These are phyloP conservation scores for Chalaropsis ovoidea DNA, from an alignment of 2,329 filamentous ascomycete species.

Conservation along the genomic window DNA sequence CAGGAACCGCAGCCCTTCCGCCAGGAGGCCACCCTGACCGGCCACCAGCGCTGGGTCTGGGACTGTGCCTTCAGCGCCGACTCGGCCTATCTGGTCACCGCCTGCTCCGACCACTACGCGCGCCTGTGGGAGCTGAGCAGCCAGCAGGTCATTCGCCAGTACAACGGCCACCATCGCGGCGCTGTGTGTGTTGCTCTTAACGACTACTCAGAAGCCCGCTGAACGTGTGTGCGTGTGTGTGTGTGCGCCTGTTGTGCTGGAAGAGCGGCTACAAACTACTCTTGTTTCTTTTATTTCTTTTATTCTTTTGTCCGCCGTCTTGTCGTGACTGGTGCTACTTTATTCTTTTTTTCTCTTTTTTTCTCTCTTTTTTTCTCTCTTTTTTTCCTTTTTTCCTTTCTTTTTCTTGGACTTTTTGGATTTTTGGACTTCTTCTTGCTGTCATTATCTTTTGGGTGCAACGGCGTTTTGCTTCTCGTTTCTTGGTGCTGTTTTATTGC, in stretches of 20 bases:
- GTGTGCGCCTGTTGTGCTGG: neutral
- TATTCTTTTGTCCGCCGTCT: no score
- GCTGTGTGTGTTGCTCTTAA: constrained; percentile 89
- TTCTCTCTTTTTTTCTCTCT: neutral
- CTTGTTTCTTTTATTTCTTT: neutral
- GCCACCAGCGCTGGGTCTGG: constrained; percentile 95
- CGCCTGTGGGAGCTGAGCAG: constrained; percentile 79
- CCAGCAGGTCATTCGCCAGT: constrained; percentile 85
- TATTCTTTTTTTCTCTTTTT: neutral
- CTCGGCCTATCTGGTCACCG: constrained; percentile 84
- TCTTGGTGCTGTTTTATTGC: no score
- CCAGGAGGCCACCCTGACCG: constrained; percentile 75
- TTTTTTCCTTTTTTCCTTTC: neutral
- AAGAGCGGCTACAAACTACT: no score
- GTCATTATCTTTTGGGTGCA: no score
- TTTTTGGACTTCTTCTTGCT: no score
- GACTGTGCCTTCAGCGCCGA: constrained; percentile 93
- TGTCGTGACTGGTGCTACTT: no score
- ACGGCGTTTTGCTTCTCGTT: no score
- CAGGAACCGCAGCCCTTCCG: constrained; percentile 54
- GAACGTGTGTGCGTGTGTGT: neutral
- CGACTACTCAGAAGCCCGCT: constrained; percentile 57
- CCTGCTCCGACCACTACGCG: constrained; percentile 88
- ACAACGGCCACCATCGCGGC: constrained; percentile 86
- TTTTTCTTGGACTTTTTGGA: no score